Evolutionary conservation across 2,329 filamentous ascomycete genomes (phyloP), one percentile per base, ranked within the genome.

Genomic region (Pseudogymnoascus sp.): DNA sequence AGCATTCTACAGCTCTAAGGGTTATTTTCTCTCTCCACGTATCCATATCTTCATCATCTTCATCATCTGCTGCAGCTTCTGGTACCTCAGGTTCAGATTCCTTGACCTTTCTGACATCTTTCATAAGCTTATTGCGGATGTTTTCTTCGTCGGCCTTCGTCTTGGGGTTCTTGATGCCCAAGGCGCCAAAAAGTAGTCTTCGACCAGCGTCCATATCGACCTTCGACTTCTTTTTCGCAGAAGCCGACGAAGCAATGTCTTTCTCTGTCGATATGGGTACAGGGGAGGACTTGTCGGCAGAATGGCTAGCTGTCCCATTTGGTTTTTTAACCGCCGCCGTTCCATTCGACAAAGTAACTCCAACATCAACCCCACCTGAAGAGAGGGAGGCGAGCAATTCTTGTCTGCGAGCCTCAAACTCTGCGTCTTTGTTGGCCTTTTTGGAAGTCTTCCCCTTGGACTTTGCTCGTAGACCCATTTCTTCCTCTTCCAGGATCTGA

Each of bases 1-100:
- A 85, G 74, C 93, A 97, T 73, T 97, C 93, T 0, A 96, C 90
- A 21, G 91, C 93, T 24, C 84, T 82, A 65, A 96, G 85, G 10
- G 79, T 82, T 65, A 97, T 87, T 68, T 86, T 91, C 4, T 84
- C 77, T 68, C 84, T 84, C 93, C 93, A 97, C 21, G 83, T 81
- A 31, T 85, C 80, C 50, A 82, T 77, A 29, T 77, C 74, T 14
- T 76, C 73, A 6, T 69, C 63, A 29, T 77, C 74, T 14, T 76
- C 73, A 6, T 69, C 63, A 59, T 67, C 63, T 24, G 68, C 64
- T 11, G 71, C 65, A 6, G 11, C n/a, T n/a, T 63, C 61, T 6
- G 63, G 13, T 21, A 68, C 62, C n/a, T 40, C 38, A 16, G 67
- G 63, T 53, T 64, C 66, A 24, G 47, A 19, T 2, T 42, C 14